Conservation (phyloP, 2,329 filamentous ascomycete species). For the Sclerotinia trifoliorum region DNA sequence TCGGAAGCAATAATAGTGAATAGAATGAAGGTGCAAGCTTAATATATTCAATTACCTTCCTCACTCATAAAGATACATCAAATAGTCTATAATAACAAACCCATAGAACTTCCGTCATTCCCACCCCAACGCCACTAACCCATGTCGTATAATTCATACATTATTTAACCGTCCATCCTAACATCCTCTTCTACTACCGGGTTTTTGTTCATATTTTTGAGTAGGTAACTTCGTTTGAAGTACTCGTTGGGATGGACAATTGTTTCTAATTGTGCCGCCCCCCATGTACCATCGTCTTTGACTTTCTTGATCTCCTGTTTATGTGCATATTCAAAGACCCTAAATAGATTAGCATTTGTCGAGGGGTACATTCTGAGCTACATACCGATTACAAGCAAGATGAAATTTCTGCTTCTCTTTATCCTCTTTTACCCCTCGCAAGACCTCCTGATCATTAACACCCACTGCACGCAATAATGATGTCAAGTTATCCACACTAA, state of each 20-base stretch:
- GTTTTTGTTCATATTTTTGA: constrained; percentile 68
- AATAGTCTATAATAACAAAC: constrained; percentile 1
- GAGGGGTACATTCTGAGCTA: constrained; percentile 20
- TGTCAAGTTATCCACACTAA: constrained; percentile 81
- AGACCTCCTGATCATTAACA: constrained; percentile 71
- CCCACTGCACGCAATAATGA: constrained; percentile 74
- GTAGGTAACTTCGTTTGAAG: constrained; percentile 88
- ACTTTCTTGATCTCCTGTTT: constrained; percentile 74
- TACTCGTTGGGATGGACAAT: constrained; percentile 98
- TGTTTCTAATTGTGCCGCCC: constrained; percentile 77
- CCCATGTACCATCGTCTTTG: constrained; percentile 72
- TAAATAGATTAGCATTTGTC: constrained; percentile 36
- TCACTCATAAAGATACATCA: background rate
- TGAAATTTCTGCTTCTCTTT: constrained; percentile 87
- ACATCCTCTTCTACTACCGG: constrained; percentile 16
- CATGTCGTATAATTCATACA: constrained; percentile 9
- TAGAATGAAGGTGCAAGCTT: background rate
- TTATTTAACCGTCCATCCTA: constrained; percentile 20
- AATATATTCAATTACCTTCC: background rate
- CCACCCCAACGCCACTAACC: constrained; percentile 12
- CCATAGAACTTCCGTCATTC: background rate
- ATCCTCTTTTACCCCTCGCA: constrained; percentile 83
- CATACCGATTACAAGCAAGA: constrained; percentile 87
- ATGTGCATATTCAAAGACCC: constrained; percentile 86
- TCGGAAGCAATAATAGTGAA: background rate